Base-by-base conservation (phyloP, 139 green algal species). In the Marvania coccoides region DNA sequence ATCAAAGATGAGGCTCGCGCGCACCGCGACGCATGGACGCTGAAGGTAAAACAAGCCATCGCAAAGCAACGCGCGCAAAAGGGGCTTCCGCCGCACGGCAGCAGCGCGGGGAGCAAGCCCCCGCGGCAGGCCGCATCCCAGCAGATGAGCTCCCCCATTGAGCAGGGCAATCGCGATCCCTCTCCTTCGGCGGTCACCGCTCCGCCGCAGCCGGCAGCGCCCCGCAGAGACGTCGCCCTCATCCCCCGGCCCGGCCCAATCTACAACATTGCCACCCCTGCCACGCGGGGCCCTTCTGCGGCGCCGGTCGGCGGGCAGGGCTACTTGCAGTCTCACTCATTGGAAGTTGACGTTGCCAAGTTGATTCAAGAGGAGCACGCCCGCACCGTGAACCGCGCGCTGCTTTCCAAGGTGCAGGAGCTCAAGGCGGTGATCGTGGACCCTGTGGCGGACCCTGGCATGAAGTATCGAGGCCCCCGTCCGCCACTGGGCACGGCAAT, bases 401-500 rank as follows among this genome's bases (percentile, higher is more conserved):
- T 6, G 12, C 5, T 29, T 29, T 15, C 24, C 3, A 48, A 65
- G 58, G 29, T 53, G 26, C 23, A 65, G 33, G 24, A 8, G 5
- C 14, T 47, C 30, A 23, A 47, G 26, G 30, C 30, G 19, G 58
- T 30, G 30, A 36, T 65, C 40, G 23, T 46, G 58, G 19, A 51
- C 42, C 42, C 42, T 19, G 42, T 28, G 19, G 42, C 19, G 19
- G 42, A 51, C 42, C 42, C 42, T 23, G 48, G 48, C 10, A 28
- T 59, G 12, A 8, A 12, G 30, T 12, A 59, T 31, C 9, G 48
- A 9, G 19, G 9, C 35, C 30, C 35, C 35, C 10, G 10, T 24
- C 6, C 9, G 70, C 70, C 70, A 37, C 39, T 63, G 8, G 70
- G 70, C 4, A 40, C 33, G 6, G 61, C 53, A 3, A 34, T 38